Conservation (phyloP, 2,329 filamentous ascomycete species). For the Verticillium zaregamsianum region DNA sequence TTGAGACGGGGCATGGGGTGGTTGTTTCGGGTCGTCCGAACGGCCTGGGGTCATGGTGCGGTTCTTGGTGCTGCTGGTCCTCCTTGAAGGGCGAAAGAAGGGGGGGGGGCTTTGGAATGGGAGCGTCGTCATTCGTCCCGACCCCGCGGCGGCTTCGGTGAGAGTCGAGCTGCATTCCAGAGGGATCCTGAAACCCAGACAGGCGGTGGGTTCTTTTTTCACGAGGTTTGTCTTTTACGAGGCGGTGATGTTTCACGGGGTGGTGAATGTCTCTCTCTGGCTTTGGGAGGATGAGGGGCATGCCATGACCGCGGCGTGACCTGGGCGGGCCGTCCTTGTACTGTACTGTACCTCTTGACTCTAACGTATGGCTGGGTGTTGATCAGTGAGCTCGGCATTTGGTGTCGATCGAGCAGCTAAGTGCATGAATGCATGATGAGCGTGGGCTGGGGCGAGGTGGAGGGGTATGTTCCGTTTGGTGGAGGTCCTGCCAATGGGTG, state of each 20-base stretch:
- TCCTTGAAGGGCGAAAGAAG: no score
- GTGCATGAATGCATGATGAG: background rate
- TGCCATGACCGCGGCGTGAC: background rate
- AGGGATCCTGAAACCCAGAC: background rate
- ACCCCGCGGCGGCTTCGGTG: background rate
- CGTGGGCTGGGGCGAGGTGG: background rate
- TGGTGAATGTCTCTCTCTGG: background rate
- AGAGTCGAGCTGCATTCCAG: background rate
- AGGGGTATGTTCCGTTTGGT: constrained; percentile 12
- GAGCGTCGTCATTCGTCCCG: background rate
- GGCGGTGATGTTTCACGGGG: background rate
- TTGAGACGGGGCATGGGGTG: background rate
- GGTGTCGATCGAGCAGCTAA: background rate
- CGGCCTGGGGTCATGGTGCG: background rate
- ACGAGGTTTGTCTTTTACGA: background rate
- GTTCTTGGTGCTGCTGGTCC: no score
- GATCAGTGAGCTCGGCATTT: background rate
- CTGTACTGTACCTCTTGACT: background rate
- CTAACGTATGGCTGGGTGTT: no score
- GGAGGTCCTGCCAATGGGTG: background rate
- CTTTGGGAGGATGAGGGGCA: background rate
- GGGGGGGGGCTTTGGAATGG: background rate
- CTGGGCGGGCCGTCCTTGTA: background rate
- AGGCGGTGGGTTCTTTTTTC: background rate
- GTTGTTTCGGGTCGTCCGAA: background rate